Conservation (phyloP, 768 basidiomycete genomes). For the Russula dissimulans region DNA sequence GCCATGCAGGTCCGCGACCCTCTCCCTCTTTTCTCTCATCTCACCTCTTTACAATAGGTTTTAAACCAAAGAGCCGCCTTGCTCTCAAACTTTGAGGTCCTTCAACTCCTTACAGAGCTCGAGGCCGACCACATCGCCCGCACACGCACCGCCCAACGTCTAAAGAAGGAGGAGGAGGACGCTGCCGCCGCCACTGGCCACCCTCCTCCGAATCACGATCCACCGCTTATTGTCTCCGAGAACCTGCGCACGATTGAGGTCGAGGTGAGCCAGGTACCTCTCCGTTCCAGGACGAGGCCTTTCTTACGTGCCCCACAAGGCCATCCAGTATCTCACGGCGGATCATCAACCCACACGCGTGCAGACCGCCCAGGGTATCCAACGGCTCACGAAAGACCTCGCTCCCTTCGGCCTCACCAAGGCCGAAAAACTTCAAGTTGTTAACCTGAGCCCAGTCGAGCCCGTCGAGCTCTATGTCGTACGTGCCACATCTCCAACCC, state of each 20-base stretch:
- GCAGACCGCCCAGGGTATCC: constrained; percentile 59
- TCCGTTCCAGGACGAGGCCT: no score
- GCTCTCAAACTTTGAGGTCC: constrained; percentile 82
- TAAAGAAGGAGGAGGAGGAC: constrained; percentile 68
- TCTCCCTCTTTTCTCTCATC: not conserved
- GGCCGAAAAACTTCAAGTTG: constrained; percentile 83
- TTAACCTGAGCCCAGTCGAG: constrained; percentile 79
- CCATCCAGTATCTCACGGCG: constrained; percentile 75
- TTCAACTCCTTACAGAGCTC: constrained; percentile 65
- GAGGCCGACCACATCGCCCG: constrained; percentile 65
- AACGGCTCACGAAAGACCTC: constrained; percentile 57
- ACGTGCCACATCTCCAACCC: constrained; percentile 27
- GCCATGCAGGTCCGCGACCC: constrained; percentile 10
- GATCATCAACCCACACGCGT: constrained; percentile 57
- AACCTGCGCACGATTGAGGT: constrained; percentile 82
- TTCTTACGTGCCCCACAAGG: constrained; percentile 36
- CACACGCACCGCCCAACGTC: constrained; percentile 57
- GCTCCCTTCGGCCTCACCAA: constrained; percentile 71
- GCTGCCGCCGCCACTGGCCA: constrained; percentile 27
- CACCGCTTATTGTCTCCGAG: constrained; percentile 54
- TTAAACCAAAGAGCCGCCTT: constrained; percentile 67
- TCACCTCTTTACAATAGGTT: constrained; percentile 34
- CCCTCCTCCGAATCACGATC: constrained; percentile 23
- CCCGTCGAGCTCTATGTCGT: constrained; percentile 87
- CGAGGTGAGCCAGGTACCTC: constrained; percentile 43